Conservation (phyloP, 257 asterid species). For the Solanum rostratum region DNA sequence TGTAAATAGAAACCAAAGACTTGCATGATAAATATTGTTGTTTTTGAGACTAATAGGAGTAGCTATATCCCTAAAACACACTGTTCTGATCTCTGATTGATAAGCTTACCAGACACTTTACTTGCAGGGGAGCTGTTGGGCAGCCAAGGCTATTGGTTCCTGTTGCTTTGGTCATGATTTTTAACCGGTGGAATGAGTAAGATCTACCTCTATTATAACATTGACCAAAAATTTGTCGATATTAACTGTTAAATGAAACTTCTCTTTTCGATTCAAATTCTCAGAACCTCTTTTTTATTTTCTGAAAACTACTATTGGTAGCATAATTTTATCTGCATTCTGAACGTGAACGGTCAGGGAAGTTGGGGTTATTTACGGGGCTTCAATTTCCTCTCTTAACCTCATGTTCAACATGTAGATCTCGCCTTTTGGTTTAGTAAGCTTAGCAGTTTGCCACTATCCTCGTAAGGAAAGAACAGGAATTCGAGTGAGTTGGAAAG, state of each 20-base stretch:
- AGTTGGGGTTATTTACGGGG: background rate
- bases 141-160: conserved; percentile 92
- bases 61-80: background rate
- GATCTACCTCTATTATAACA: background rate
- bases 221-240: background rate
- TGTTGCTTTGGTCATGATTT: conserved; percentile 75
- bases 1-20: background rate
- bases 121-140: conserved; percentile 74
- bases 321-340: background rate
- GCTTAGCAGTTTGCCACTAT: background rate
- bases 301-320: background rate
- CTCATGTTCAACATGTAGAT: background rate
- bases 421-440: background rate
- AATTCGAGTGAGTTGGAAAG: no score
- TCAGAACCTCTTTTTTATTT: background rate
- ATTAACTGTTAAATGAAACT: background rate
- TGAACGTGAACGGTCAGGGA: background rate
- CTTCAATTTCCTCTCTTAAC: background rate
- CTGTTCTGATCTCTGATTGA: background rate
- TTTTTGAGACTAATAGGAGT: background rate
- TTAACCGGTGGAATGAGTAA: conserved; percentile 86
- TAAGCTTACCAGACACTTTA: background rate
- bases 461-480: no score
- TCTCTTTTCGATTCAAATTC: background rate
- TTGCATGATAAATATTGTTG: background rate